phyloP scores from a whole-genome alignment of 257 asterid species.

The Knoxia roxburghii region DNA sequence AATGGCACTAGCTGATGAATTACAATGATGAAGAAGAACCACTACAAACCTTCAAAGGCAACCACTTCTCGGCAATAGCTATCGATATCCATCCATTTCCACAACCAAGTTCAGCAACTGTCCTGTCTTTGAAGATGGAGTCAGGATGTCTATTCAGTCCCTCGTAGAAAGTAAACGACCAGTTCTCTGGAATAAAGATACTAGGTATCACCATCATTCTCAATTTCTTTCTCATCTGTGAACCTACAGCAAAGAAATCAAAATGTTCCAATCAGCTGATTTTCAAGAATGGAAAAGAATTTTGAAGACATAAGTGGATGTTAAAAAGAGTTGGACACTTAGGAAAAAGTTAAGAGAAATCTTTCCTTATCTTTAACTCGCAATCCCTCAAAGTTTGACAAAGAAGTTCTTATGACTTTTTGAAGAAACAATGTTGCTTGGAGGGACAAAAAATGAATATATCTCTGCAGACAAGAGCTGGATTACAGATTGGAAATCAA shows the following conservation, averaged over 20 bases:
- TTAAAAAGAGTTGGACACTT: not conserved
- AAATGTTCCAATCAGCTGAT: conserved; percentile 17
- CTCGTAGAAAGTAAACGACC: conserved; percentile 98
- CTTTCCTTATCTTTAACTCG: not conserved
- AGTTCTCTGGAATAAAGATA: conserved; percentile 92
- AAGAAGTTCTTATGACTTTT: not conserved
- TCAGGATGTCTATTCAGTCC: conserved; percentile 95
- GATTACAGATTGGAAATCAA: not conserved
- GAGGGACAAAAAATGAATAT: not conserved
- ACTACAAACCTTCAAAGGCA: conserved; percentile 61
- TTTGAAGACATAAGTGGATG: not conserved
- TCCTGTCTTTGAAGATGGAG: conserved; percentile 84
- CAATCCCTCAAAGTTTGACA: not conserved
- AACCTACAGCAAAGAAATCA: conserved; percentile 37
- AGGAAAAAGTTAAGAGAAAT: not conserved
- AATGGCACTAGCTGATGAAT: not conserved
- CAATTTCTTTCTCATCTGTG: conserved; percentile 73
- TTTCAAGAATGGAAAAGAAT: conserved; percentile 1
- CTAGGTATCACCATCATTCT: conserved; percentile 95
- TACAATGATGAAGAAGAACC: conserved; percentile 13
- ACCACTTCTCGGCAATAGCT: conserved; percentile 97
- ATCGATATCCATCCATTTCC: conserved; percentile 99
- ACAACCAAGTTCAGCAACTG: conserved; percentile 95
- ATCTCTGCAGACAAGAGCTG: not conserved
- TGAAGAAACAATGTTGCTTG: not conserved